These are phyloP conservation scores for Pythium plurisporium DNA, from an alignment of 352 stramenopile genomes.

Conservation along the genomic window DNA sequence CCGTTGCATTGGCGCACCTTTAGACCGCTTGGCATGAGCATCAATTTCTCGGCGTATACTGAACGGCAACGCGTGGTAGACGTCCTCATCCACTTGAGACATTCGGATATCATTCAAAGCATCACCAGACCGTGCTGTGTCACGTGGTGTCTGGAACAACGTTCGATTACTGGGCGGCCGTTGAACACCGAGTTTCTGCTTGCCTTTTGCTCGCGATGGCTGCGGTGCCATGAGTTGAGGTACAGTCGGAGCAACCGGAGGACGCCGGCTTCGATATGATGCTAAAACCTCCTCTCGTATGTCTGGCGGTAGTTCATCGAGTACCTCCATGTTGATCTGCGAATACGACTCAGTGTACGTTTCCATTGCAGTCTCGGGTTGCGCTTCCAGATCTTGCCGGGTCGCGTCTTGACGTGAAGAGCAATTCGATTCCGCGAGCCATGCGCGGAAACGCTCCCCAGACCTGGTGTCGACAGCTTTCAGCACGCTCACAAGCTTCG, in stretches of 20 bases:
- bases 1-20: neutral
- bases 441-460: conserved; percentile 49
- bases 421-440: conserved; percentile 34
- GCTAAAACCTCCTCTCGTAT: conserved; percentile 59
- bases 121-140: neutral
- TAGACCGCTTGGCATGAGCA: conserved; percentile 48
- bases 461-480: conserved; percentile 21
- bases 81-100: conserved; percentile 75
- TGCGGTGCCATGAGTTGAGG: conserved; percentile 7
- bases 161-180: neutral
- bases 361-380: neutral
- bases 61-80: conserved; percentile 69
- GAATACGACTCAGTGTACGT: conserved; percentile 31
- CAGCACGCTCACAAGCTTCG: conserved; percentile 41
- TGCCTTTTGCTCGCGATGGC: conserved; percentile 17
- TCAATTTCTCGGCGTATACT: conserved; percentile 68
- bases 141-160: conserved; percentile 11
- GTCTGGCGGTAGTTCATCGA: conserved; percentile 49
- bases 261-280: conserved; percentile 17
- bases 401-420: neutral
- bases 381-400: neutral
- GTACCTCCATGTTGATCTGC: conserved; percentile 59
- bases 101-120: conserved; percentile 64
- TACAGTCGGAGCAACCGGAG: neutral
- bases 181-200: conserved; percentile 11